phyloP scores from a whole-genome alignment of 495 filamentous ascomycete species.

The Clavariopsis aquatica region DNA sequence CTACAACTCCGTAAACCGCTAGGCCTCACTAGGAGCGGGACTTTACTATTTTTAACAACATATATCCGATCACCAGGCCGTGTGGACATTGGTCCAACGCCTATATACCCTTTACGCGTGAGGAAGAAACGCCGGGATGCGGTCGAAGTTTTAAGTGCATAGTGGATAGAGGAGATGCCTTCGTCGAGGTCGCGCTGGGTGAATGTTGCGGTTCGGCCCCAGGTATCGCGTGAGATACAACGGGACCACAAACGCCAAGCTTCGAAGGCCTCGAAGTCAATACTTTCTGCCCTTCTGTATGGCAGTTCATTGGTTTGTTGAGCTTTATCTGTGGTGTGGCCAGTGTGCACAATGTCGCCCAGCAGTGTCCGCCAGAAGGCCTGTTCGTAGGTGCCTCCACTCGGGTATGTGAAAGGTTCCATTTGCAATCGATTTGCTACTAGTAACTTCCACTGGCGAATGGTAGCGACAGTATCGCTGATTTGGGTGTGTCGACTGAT shows the following conservation, averaged over 20 bases:
- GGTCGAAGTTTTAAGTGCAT: constrained; percentile 35
- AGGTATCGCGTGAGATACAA: constrained; percentile 23
- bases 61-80: constrained; percentile 27
- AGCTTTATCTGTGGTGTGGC: neutral
- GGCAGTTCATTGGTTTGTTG: neutral
- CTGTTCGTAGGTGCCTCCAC: constrained; percentile 14
- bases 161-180: constrained; percentile 35
- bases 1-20: constrained; percentile 1
- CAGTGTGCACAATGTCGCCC: constrained; percentile 20
- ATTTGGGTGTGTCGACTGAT: constrained; percentile 25
- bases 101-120: constrained; percentile 37
- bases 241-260: constrained; percentile 28
- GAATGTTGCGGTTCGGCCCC: constrained; percentile 15
- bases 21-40: constrained; percentile 35
- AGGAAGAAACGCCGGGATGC: constrained; percentile 34
- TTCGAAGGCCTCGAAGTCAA: constrained; percentile 15
- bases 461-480: constrained; percentile 16
- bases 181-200: constrained; percentile 28
- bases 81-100: constrained; percentile 33
- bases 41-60: constrained; percentile 29
- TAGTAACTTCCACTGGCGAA: constrained; percentile 21
- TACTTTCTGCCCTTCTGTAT: constrained; percentile 15
- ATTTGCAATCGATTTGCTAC: neutral
- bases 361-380: constrained; percentile 37
- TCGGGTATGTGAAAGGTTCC: neutral